Evolutionary conservation across 352 stramenopile genomes (phyloP).

Genomic region (Phytophthora agathidicida): DNA sequence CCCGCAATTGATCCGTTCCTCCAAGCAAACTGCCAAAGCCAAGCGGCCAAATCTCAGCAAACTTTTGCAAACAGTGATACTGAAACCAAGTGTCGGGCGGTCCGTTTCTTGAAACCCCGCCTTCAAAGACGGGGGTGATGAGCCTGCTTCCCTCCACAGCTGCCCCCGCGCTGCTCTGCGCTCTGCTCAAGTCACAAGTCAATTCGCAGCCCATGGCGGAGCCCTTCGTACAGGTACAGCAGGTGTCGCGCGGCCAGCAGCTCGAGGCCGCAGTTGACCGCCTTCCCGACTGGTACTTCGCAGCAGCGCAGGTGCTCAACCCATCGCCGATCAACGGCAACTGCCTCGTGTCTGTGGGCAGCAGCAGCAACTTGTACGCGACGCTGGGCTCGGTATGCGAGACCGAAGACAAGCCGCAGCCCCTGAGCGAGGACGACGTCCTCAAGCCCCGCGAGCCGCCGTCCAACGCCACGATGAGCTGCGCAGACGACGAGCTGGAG

Average conservation of each 20-base stretch:
- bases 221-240: too few relatives aligned
- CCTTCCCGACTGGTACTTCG: constrained; percentile 74
- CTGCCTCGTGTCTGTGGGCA: too few relatives aligned
- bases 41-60: too few relatives aligned
- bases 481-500: constrained; percentile 41
- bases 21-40: too few relatives aligned
- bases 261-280: constrained; percentile 74
- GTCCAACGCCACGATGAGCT: constrained; percentile 37
- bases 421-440: constrained; percentile 39
- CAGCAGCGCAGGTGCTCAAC: constrained; percentile 20
- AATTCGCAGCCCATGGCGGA: constrained; percentile 36
- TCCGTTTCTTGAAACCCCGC: constrained; percentile 8
- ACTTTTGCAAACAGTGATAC: too few relatives aligned
- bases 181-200: constrained; percentile 34
- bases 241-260: constrained; percentile 64
- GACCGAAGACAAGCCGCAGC: constrained; percentile 41
- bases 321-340: constrained; percentile 25
- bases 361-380: constrained; percentile 22
- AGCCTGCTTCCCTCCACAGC: constrained; percentile 26
- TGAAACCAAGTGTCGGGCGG: constrained; percentile 11
- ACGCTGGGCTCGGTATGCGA: constrained; percentile 34
- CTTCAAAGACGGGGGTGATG: constrained; percentile 31
- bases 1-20: constrained; percentile 12
- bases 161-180: constrained; percentile 21
- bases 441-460: constrained; percentile 13